These are phyloP conservation scores for Eucalyptus regnans DNA, from an alignment of 345 rosid species.

Conservation along the genomic window DNA sequence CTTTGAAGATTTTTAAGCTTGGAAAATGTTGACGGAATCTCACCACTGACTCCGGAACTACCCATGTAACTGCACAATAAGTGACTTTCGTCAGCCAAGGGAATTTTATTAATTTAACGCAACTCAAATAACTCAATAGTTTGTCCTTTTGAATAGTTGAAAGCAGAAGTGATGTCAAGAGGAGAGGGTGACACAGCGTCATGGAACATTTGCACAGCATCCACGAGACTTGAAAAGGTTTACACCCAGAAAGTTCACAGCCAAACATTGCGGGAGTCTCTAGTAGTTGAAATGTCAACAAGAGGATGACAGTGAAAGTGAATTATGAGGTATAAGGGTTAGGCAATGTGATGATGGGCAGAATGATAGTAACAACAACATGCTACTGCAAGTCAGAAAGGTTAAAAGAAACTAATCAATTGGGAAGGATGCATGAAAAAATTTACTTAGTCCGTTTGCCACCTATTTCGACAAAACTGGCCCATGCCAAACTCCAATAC, in stretches of 20 bases:
- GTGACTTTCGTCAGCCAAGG: background rate
- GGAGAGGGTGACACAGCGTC: background rate
- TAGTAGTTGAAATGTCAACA: background rate
- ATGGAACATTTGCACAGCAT: background rate
- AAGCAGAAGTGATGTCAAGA: background rate
- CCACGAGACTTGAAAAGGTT: background rate
- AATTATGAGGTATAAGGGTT: background rate
- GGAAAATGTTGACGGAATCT: background rate
- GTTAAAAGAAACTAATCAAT: background rate
- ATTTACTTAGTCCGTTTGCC: background rate
- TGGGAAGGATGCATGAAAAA: background rate
- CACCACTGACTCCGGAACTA: background rate
- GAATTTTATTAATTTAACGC: background rate
- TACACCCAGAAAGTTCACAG: background rate
- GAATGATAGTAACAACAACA: background rate
- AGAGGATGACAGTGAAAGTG: background rate
- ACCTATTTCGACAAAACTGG: background rate
- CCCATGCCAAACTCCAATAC: background rate
- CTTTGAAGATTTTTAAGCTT: background rate
- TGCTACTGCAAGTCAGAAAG: background rate
- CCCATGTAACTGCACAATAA: background rate
- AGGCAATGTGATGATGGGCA: background rate
- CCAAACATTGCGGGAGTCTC: background rate
- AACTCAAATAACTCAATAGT: background rate
- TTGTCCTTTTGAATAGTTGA: background rate